Percentiles rank a stretch among this genome's conserved stretches.
Evolutionary conservation across 805 yeast species (phyloP).

Genomic region (Ogataea methylovora): DNA sequence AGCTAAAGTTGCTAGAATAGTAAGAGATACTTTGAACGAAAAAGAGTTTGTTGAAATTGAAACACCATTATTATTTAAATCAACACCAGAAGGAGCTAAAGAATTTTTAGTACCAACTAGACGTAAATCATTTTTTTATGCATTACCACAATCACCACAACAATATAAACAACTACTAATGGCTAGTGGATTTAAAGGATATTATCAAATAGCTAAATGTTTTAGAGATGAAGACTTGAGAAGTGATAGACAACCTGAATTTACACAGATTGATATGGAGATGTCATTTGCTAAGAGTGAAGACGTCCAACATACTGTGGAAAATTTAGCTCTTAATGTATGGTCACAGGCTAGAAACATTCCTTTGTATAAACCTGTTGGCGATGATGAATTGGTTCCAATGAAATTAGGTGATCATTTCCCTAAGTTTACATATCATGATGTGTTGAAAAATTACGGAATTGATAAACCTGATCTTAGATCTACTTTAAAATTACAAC

Average conservation of each 20-base stretch:
- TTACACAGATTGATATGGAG: slow-evolving; percentile 95
- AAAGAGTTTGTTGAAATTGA: slow-evolving; percentile 72
- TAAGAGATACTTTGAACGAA: slow-evolving; percentile 28
- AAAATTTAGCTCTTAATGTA: slow-evolving; percentile 41
- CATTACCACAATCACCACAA: slow-evolving; percentile 96
- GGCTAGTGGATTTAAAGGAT: slow-evolving; percentile 85
- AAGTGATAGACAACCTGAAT: slow-evolving; percentile 94
- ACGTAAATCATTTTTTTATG: slow-evolving; percentile 53
- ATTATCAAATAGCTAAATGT: slow-evolving; percentile 89
- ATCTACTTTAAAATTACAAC: slow-evolving; percentile 42
- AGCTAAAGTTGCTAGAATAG: slow-evolving; percentile 43
- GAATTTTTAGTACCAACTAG: slow-evolving; percentile 94
- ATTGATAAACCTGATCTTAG: slow-evolving; percentile 94
- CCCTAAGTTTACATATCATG: slow-evolving; percentile 49
- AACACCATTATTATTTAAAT: slow-evolving; percentile 87
- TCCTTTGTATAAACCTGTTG: slow-evolving; percentile 31
- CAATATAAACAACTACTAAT: slow-evolving; percentile 92
- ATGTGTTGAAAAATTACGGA: slow-evolving; percentile 71
- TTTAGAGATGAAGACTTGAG: slow-evolving; percentile 95
- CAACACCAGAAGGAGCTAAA: slow-evolving; percentile 97
- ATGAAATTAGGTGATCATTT: slow-evolving; percentile 21
- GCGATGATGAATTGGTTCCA: slow-evolving; percentile 24
- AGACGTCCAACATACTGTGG: slow-evolving; percentile 63
- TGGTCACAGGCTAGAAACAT: slow-evolving; percentile 45
- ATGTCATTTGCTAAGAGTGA: slow-evolving; percentile 71